phyloP scores from a whole-genome alignment of 2,329 filamentous ascomycete genomes.

The Camillea tinctor region DNA sequence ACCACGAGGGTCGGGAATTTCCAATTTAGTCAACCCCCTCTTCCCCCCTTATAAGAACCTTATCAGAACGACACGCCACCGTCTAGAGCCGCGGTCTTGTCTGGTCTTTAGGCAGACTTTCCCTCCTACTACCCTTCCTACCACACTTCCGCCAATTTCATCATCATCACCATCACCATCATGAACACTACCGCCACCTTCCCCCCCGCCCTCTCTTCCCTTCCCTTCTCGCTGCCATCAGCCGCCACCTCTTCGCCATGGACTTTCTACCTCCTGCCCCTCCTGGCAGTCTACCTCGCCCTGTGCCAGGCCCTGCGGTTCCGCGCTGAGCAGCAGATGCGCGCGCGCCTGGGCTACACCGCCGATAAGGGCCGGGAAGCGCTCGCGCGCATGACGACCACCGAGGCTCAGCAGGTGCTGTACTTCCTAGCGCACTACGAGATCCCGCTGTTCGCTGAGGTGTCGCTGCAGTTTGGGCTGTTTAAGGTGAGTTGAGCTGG shows the following conservation, averaged over 20 bases:
- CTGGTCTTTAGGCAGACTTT: too few species aligned
- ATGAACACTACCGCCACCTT: too few species aligned
- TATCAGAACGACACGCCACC: too few species aligned
- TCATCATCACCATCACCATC: too few species aligned
- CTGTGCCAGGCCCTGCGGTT: slow-evolving; percentile 30
- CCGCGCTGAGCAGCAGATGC: slow-evolving; percentile 27
- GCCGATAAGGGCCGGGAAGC: slow-evolving; percentile 22
- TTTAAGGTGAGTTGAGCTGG: slow-evolving; percentile 29
- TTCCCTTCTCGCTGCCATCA: too few species aligned
- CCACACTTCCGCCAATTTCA: too few species aligned
- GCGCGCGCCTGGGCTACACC: slow-evolving; percentile 23
- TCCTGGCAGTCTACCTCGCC: slow-evolving; percentile 20
- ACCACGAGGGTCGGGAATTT: too few species aligned
- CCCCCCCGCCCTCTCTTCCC: too few species aligned
- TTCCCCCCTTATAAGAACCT: too few species aligned
- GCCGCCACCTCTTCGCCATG: background rate
- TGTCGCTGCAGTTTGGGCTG: slow-evolving; percentile 30
- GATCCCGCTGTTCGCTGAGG: slow-evolving; percentile 27
- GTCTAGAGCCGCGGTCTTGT: too few species aligned
- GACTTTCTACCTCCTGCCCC: background rate
- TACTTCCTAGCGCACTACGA: slow-evolving; percentile 24
- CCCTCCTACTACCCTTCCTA: too few species aligned
- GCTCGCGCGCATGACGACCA: slow-evolving; percentile 30
- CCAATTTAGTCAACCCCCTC: too few species aligned
- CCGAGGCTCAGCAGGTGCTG: slow-evolving; percentile 32